Percentiles rank a stretch among this genome's conserved stretches.
These are phyloP conservation scores for Achaetomiella virescens DNA, from an alignment of 495 filamentous ascomycete species.

Conservation along the genomic window DNA sequence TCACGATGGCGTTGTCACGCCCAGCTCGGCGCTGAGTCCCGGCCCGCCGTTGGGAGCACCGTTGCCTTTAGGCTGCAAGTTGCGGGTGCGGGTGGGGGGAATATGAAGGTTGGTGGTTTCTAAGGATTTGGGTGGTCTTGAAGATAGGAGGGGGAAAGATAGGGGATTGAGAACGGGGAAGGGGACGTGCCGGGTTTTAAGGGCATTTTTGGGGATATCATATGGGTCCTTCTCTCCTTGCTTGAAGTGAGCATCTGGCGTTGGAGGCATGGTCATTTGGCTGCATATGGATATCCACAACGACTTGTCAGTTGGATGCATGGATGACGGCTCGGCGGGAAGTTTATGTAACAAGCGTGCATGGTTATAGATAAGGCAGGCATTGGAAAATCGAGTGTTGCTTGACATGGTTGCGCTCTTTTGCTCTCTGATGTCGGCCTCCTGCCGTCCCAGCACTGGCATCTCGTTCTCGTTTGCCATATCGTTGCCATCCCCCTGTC, in stretches of 20 bases:
- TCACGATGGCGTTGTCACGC: conserved; percentile 23
- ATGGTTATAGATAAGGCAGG: too few relatives aligned
- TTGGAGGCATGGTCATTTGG: conserved; percentile 5
- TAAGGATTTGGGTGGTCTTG: not conserved
- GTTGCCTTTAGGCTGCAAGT: conserved; percentile 23
- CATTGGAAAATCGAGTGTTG: too few relatives aligned
- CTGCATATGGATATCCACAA: conserved; percentile 8
- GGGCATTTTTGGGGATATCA: not conserved
- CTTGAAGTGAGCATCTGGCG: not conserved
- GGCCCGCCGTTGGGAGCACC: conserved; percentile 16
- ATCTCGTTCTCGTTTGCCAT: too few relatives aligned
- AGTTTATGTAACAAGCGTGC: not conserved
- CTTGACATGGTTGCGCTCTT: not conserved
- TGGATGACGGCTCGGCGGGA: not conserved
- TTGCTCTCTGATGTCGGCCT: too few relatives aligned
- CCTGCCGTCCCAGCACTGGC: too few relatives aligned
- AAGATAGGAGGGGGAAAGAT: not conserved
- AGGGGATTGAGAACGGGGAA: not conserved
- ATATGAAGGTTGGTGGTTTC: conserved; percentile 16
- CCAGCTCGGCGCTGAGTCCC: conserved; percentile 37
- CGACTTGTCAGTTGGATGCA: conserved; percentile 12
- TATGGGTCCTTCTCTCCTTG: not conserved
- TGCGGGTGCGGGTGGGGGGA: conserved; percentile 4
- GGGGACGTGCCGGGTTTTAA: not conserved
- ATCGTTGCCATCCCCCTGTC: too few relatives aligned